A percentile compares a stretch with the other conserved stretches of the same genome.
These are phyloP conservation scores for Fusarium clavum DNA, from an alignment of 2,329 filamentous ascomycete genomes.

Conservation along the genomic window DNA sequence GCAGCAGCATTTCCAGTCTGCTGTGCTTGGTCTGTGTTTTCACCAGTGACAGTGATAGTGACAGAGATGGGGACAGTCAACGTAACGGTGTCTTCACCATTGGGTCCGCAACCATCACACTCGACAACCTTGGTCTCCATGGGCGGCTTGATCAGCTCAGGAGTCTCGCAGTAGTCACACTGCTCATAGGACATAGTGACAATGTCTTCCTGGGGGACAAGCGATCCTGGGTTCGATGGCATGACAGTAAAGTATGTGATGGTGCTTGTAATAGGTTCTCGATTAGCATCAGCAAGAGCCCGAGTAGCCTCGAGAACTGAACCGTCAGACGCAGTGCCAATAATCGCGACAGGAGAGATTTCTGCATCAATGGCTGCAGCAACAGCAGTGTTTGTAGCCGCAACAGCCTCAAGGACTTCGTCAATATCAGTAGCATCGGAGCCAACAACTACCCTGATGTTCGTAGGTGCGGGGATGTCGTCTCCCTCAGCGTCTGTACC, in stretches of 20 bases:
- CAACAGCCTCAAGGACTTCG: not conserved
- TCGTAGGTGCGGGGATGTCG: not conserved
- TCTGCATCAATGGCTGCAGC: not conserved
- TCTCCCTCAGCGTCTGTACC: too few species aligned
- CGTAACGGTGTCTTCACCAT: slow-evolving; percentile 41
- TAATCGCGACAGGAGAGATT: not conserved
- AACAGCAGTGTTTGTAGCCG: not conserved
- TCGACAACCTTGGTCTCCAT: slow-evolving; percentile 41
- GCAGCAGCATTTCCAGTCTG: slow-evolving; percentile 6
- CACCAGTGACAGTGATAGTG: not conserved
- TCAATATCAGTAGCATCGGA: not conserved
- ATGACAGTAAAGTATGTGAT: slow-evolving; percentile 44
- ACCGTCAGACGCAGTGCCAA: not conserved
- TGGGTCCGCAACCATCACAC: slow-evolving; percentile 40
- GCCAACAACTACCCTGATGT: not conserved
- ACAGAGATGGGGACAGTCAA: slow-evolving; percentile 40
- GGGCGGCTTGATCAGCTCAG: slow-evolving; percentile 23
- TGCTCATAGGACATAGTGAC: slow-evolving; percentile 48
- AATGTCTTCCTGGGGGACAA: slow-evolving; percentile 50
- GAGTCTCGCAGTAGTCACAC: slow-evolving; percentile 40
- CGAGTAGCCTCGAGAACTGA: slow-evolving; percentile 1
- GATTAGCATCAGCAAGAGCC: not conserved
- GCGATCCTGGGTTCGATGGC: slow-evolving; percentile 49
- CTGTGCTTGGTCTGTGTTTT: not conserved
- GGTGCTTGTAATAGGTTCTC: slow-evolving; percentile 31